Percentiles rank a stretch among this genome's conserved stretches.
phyloP scores from a whole-genome alignment of 495 filamentous ascomycete species.

The Neurospora intermedia region DNA sequence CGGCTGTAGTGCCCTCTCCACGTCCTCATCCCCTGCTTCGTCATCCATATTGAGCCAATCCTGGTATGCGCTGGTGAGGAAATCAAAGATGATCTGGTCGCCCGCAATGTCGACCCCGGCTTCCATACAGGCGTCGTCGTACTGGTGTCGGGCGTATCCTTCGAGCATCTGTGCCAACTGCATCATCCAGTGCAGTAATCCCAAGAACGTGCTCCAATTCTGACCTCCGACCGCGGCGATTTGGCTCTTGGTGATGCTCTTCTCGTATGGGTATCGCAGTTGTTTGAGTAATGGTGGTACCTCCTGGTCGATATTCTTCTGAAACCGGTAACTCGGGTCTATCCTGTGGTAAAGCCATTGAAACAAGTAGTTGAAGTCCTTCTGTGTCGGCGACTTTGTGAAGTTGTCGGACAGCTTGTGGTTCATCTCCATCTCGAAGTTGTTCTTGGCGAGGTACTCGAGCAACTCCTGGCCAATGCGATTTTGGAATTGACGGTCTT shows the following conservation, averaged over 20 bases:
- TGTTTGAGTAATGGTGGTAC: conserved; percentile 85
- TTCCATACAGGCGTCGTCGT: conserved; percentile 78
- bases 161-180: conserved; percentile 89
- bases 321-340: conserved; percentile 83
- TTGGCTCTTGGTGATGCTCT: conserved; percentile 87
- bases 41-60: conserved; percentile 87
- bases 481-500: conserved; percentile 65
- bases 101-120: conserved; percentile 75
- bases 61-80: conserved; percentile 76
- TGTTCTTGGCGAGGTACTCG: conserved; percentile 81
- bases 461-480: conserved; percentile 80
- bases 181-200: conserved; percentile 98
- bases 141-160: conserved; percentile 57
- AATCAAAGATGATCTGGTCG: conserved; percentile 88
- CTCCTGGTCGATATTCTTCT: conserved; percentile 86
- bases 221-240: conserved; percentile 88
- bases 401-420: conserved; percentile 78
- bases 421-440: conserved; percentile 97
- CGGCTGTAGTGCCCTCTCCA: conserved; percentile 59
- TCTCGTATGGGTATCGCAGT: conserved; percentile 87
- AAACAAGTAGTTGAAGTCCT: conserved; percentile 94
- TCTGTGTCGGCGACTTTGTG: conserved; percentile 87
- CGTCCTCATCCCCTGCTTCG: conserved; percentile 74
- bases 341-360: conserved; percentile 95
- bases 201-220: conserved; percentile 91